Evolutionary conservation across 176 grass and related monocot genomes (phyloP).

Genomic region (Cenchrus fungigraminus): DNA sequence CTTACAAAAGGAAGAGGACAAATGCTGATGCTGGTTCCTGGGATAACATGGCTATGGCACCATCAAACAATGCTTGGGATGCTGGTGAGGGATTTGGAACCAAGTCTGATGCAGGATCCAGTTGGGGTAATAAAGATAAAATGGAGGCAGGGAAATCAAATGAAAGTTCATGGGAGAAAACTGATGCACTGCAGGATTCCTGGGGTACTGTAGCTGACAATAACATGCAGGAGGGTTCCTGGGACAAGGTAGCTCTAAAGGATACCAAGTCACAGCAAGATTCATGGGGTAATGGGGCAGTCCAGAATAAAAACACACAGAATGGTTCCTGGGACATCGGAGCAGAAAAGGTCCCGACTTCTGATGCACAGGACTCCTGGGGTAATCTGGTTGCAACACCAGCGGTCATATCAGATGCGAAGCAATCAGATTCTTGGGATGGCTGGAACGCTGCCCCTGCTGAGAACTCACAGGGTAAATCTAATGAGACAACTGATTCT

Average conservation of each 20-base stretch:
- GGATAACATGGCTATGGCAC: background rate
- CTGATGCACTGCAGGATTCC: conserved; percentile 19
- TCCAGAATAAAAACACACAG: conserved; percentile 6
- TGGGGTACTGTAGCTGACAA: conserved; percentile 21
- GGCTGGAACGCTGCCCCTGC: conserved; percentile 41
- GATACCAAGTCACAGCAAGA: conserved; percentile 21
- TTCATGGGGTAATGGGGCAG: conserved; percentile 8
- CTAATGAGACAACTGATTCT: conserved; percentile 45
- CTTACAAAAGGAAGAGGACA: conserved; percentile 25
- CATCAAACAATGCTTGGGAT: conserved; percentile 16
- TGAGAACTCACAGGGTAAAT: conserved; percentile 30
- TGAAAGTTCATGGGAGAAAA: conserved; percentile 41
- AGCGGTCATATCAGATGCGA: conserved; percentile 43
- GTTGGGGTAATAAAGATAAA: conserved; percentile 2
- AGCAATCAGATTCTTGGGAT: conserved; percentile 49
- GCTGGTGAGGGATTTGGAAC: background rate
- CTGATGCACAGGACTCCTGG: conserved; percentile 26
- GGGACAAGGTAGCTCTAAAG: conserved; percentile 20
- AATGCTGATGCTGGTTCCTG: conserved; percentile 19
- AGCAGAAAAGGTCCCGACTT: conserved; percentile 20
- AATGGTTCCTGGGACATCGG: conserved; percentile 42
- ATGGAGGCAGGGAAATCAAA: conserved; percentile 30
- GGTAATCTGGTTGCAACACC: conserved; percentile 29
- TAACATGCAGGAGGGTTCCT: conserved; percentile 13
- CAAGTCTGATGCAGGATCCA: conserved; percentile 30